A percentile compares a stretch with the other conserved stretches of the same genome.
Conservation (phyloP, 169 alveolate genomes). For the Perkinsus olseni region DNA sequence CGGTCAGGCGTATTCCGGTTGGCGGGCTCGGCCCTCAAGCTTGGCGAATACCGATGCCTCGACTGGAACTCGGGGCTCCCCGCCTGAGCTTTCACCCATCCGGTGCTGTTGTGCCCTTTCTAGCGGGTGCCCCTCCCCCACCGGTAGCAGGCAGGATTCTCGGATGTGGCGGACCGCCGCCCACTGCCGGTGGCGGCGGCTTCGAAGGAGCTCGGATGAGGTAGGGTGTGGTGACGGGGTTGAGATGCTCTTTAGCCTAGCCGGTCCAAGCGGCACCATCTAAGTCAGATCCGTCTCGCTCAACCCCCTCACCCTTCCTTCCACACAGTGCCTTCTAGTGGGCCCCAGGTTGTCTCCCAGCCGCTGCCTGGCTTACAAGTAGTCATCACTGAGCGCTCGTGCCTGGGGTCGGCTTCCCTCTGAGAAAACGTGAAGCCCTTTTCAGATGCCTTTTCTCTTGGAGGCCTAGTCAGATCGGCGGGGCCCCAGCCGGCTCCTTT, state of each 20-base stretch:
- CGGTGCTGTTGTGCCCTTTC: background rate
- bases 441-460: no score
- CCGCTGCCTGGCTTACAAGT: no score
- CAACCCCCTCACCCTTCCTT: background rate
- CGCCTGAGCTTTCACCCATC: background rate
- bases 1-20: background rate
- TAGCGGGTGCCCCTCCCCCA: background rate
- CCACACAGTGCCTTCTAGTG: background rate
- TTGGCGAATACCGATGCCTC: background rate
- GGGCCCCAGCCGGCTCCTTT: no score
- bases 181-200: no score
- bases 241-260: no score
- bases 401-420: no score
- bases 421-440: no score
- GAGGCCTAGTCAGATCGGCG: no score
- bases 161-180: no score
- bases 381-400: no score
- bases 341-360: background rate
- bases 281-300: background rate
- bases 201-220: background rate
- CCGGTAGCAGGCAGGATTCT: background rate
- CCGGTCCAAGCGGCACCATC: no score
- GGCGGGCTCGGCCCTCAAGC: background rate
- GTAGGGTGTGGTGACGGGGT: no score
- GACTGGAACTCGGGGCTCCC: background rate